Evolutionary conservation across 768 basidiomycete species (phyloP).

Genomic region (Lactifluus rugatus): DNA sequence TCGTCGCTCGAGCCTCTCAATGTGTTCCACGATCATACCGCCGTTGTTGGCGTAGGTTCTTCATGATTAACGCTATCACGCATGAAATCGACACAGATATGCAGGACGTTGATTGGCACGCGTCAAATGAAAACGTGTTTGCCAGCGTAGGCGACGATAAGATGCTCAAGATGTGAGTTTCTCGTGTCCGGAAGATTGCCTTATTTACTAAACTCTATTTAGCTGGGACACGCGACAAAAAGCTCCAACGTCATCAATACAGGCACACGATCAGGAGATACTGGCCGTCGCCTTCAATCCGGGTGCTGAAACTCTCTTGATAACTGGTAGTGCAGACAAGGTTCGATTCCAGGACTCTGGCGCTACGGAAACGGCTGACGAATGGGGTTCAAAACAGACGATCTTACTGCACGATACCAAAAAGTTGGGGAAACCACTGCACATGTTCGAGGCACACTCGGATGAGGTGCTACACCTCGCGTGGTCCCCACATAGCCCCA

Average conservation of each 20-base stretch:
- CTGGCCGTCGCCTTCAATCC: conserved; percentile 88
- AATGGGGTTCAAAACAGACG: conserved; percentile 42
- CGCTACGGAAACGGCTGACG: not conserved
- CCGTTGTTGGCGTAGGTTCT: conserved; percentile 76
- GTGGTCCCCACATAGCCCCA: conserved; percentile 91
- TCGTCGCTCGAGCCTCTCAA: conserved; percentile 74
- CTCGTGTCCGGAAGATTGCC: not conserved
- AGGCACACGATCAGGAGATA: conserved; percentile 88
- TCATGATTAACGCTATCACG: not conserved
- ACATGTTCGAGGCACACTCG: conserved; percentile 86
- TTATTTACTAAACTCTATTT: conserved; percentile 8
- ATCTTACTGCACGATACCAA: conserved; percentile 83
- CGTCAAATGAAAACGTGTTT: conserved; percentile 70
- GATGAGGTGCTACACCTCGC: conserved; percentile 91
- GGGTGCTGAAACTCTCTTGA: conserved; percentile 60
- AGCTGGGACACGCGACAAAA: conserved; percentile 91
- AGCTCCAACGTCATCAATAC: conserved; percentile 55
- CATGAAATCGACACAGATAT: not conserved
- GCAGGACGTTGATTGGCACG: conserved; percentile 96
- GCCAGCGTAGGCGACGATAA: conserved; percentile 96
- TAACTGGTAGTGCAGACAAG: conserved; percentile 93
- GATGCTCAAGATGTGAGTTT: conserved; percentile 79
- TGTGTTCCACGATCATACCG: conserved; percentile 80
- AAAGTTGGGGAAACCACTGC: conserved; percentile 60
- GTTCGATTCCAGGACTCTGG: conserved; percentile 33